Evolutionary conservation across 2,329 filamentous ascomycete genomes (phyloP).

Genomic region (Aureobasidium leucospermi): DNA sequence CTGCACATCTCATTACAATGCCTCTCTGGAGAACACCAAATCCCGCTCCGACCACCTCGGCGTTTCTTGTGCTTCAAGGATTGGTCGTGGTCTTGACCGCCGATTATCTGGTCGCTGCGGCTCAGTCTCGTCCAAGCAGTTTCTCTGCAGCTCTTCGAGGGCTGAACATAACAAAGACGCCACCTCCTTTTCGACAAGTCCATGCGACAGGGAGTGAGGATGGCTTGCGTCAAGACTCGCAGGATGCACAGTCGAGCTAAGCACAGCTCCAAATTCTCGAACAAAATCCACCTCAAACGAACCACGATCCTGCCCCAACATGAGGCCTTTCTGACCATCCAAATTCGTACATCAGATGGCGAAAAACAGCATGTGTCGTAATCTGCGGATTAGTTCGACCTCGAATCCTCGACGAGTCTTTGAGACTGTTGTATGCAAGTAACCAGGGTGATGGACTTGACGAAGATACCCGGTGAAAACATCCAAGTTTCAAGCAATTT

Average conservation of each 20-base stretch:
- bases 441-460: no score
- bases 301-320: no score
- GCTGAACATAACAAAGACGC: background rate
- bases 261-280: no score
- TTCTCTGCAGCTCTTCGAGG: background rate
- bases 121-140: constrained; percentile 1
- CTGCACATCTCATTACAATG: background rate
- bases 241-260: background rate
- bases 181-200: background rate
- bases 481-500: no score
- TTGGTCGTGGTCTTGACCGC: constrained; percentile 24
- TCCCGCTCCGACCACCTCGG: constrained; percentile 24
- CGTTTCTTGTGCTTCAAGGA: constrained; percentile 28
- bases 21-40: constrained; percentile 24
- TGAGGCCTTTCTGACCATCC: no score
- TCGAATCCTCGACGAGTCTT: no score
- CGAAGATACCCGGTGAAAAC: no score
- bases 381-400: no score
- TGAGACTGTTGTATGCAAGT: no score
- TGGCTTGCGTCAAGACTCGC: background rate
- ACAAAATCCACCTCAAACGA: no score
- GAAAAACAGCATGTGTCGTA: no score
- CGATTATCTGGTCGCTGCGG: constrained; percentile 3
- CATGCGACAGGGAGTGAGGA: background rate
- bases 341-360: no score